These are phyloP conservation scores for Beauveria sp. DNA, from an alignment of 2,329 filamentous ascomycete species.

Conservation along the genomic window DNA sequence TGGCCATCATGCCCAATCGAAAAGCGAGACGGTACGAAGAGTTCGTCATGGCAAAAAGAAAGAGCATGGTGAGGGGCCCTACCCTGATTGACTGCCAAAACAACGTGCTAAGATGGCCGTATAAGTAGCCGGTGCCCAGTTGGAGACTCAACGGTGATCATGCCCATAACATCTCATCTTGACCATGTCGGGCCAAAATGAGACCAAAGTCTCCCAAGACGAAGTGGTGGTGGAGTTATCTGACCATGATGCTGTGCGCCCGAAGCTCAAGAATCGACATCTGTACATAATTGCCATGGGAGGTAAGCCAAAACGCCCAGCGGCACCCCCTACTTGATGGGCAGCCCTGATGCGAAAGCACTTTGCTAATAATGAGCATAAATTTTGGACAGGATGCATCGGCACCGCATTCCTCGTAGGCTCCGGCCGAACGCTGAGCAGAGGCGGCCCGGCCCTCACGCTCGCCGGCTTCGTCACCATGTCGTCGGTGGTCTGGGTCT, in stretches of 20 bases:
- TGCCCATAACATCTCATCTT: background rate
- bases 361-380: background rate
- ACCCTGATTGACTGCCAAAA: too few relatives aligned
- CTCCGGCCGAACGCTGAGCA: constrained; percentile 3
- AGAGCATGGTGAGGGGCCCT: too few relatives aligned
- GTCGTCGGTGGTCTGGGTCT: background rate
- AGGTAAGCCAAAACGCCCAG: background rate
- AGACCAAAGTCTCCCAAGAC: background rate
- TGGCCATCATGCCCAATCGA: background rate
- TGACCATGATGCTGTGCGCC: background rate
- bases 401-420: constrained; percentile 2
- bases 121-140: background rate
- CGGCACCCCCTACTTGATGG: background rate
- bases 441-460: constrained; percentile 1
- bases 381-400: background rate
- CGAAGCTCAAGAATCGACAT: constrained; percentile 1
- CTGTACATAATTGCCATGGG: constrained; percentile 11
- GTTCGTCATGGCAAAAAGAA: background rate
- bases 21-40: background rate
- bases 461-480: background rate
- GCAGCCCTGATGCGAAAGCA: background rate
- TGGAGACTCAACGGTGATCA: background rate
- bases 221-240: too few relatives aligned
- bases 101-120: too few relatives aligned
- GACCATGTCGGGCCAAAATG: background rate